Evolutionary conservation across 352 stramenopile genomes (phyloP), one percentile per base, ranked within the genome.

Genomic region (Phytophthora brassicae): DNA sequence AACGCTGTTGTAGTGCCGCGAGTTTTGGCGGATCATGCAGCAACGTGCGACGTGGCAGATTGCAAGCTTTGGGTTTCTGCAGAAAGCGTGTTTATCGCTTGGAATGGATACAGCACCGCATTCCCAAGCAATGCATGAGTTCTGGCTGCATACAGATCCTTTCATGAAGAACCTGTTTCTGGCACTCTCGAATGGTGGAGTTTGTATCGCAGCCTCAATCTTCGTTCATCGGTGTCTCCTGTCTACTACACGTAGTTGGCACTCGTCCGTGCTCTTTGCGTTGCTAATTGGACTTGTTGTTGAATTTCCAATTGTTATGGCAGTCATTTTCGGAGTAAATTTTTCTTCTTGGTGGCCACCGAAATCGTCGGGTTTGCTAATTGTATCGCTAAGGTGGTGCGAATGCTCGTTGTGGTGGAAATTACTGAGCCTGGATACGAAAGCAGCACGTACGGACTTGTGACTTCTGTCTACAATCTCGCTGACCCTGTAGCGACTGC

Each of bases 381-480:
- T 48, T 84, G 77, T 6, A 66, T 94, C 41, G 74, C 71, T 0
- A 87, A 90, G 71, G 88, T 94, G 53, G 71, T 92, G n/a, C 68
- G 77, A 8, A 86, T 88, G 50, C 72, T 89, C n/a, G 79, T 89
- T 26, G 85, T 88, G 14, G 76, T 94, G 22, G 77, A 94, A 56
- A 88, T 94, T 46, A 78, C 81, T 3, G 84, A 92, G 48, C 69
- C 81, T 6, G 80, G 81, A 0, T 79, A 84, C n/a, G 85, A 94
- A 60, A 90, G 81, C 60, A 84, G 81, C 20, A 89, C 80, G 4
- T 94, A 94, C 56, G 79, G 74, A 3, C 64, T 92, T 16, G 72
- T 92, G 43, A 94, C 85, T 45, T 90, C 83, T 1, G 75, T 88
- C 12, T 80, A 84, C 72, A 94, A 91, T 57, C 74, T 92, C 23